Percentiles rank a stretch among this genome's conserved stretches.
phyloP scores from a whole-genome alignment of 192 early-diverging fungal genomes.

The Linnemannia schmuckeri region DNA sequence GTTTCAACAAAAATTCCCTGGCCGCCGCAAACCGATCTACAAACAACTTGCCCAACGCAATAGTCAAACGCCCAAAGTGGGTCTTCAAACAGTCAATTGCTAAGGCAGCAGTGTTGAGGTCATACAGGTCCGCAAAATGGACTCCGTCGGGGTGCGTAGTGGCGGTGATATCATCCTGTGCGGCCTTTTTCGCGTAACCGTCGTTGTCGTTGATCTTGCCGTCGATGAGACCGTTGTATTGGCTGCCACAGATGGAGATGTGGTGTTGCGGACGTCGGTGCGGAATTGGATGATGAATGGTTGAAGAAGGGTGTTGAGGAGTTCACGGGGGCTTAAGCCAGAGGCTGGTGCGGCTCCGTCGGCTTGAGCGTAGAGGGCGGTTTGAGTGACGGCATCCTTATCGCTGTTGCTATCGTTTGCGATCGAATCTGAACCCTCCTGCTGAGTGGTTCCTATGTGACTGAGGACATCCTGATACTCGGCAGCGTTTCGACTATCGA shows the following conservation, averaged over 20 bases:
- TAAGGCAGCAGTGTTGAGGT: background rate
- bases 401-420: background rate
- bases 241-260: slow-evolving; percentile 7
- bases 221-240: background rate
- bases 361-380: background rate
- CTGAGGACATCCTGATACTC: background rate
- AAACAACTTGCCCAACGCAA: background rate
- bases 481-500: background rate
- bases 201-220: slow-evolving; percentile 5
- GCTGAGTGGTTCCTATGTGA: background rate
- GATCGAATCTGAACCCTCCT: too few relatives aligned
- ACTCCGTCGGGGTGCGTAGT: background rate
- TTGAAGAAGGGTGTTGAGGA: background rate
- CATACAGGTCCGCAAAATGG: slow-evolving; percentile 7
- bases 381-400: background rate
- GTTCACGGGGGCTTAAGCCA: background rate
- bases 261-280: slow-evolving; percentile 10
- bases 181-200: background rate
- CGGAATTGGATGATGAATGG: slow-evolving; percentile 13
- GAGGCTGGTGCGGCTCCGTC: background rate
- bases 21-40: background rate
- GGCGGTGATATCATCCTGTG: background rate
- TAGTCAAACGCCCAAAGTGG: background rate
- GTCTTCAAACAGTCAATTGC: slow-evolving; percentile 9
- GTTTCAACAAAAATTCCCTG: slow-evolving; percentile 9